Conservation (phyloP, 164 flowering plant species). For the Dillenia turbinata region DNA sequence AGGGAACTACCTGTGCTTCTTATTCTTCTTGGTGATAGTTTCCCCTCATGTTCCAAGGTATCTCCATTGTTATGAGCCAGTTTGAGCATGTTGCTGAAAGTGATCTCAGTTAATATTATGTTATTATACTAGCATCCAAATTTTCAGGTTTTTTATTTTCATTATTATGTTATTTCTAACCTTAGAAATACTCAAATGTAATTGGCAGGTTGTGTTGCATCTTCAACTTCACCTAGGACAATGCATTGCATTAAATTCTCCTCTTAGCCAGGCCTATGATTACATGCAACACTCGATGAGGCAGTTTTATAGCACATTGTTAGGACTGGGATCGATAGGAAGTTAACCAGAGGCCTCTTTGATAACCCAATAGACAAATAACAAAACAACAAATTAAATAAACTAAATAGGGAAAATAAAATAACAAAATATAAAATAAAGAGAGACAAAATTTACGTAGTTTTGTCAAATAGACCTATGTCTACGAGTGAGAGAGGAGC, state of each 20-base stretch:
- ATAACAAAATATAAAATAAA: too few relatives aligned
- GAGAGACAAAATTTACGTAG: too few relatives aligned
- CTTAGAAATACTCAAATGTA: neutral
- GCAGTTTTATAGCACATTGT: slow-evolving; percentile 43
- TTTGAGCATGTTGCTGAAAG: too few relatives aligned
- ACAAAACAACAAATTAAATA: too few relatives aligned
- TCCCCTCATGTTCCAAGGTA: slow-evolving; percentile 61
- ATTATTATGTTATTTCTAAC: neutral
- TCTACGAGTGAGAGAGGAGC: too few relatives aligned
- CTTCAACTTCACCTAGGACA: slow-evolving; percentile 71
- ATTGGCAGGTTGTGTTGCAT: slow-evolving; percentile 56
- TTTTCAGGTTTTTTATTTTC: neutral
- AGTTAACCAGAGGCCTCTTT: too few relatives aligned
- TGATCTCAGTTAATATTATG: neutral
- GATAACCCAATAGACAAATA: too few relatives aligned
- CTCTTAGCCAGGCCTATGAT: slow-evolving; percentile 49
- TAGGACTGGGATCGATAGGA: too few relatives aligned
- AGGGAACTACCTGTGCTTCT: slow-evolving; percentile 60
- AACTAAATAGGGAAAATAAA: too few relatives aligned
- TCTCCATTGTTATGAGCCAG: neutral
- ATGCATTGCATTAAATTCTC: slow-evolving; percentile 34
- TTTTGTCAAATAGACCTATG: too few relatives aligned
- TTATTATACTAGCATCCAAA: neutral
- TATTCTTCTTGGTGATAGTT: slow-evolving; percentile 44
- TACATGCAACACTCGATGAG: slow-evolving; percentile 38